A percentile compares a stretch with the other conserved stretches of the same genome.
Evolutionary conservation across 2,329 filamentous ascomycete species (phyloP).

Genomic region (Talaromyces sp.): DNA sequence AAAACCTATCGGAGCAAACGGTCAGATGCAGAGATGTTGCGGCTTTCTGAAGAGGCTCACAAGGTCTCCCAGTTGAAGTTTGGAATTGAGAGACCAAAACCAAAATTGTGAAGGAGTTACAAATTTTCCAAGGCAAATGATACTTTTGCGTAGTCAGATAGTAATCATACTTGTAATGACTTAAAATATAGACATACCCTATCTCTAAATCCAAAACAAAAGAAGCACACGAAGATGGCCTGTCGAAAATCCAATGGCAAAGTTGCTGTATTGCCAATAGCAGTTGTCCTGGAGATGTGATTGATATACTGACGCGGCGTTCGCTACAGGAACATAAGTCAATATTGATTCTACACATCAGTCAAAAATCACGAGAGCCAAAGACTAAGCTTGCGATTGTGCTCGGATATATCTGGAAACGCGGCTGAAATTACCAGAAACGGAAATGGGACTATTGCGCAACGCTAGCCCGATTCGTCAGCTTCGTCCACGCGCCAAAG

Average conservation of each 20-base stretch:
- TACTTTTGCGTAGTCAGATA: not conserved
- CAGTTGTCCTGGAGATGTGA: not conserved
- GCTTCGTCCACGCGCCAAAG: not conserved
- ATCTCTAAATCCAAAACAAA: not conserved
- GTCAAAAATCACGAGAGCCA: not conserved
- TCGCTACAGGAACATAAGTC: no score
- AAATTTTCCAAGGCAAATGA: not conserved
- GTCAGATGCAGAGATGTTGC: conserved; percentile 24
- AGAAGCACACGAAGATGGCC: not conserved
- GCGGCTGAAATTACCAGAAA: not conserved
- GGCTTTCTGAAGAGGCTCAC: conserved; percentile 20
- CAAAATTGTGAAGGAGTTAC: not conserved
- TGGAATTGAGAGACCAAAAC: not conserved
- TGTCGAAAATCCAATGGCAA: not conserved
- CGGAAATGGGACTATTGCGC: not conserved
- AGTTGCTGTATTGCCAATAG: not conserved
- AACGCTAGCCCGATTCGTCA: not conserved
- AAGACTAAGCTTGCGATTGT: not conserved
- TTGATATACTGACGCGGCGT: not conserved
- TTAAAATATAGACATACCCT: not conserved
- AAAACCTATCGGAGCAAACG: conserved; percentile 22
- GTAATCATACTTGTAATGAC: not conserved
- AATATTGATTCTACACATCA: not conserved
- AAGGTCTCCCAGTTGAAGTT: conserved; percentile 12
- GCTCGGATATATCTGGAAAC: not conserved